Percentiles rank a stretch among this genome's conserved stretches.
These are phyloP conservation scores for Adansonia gregorii DNA, from an alignment of 441 rosid species.

Conservation along the genomic window DNA sequence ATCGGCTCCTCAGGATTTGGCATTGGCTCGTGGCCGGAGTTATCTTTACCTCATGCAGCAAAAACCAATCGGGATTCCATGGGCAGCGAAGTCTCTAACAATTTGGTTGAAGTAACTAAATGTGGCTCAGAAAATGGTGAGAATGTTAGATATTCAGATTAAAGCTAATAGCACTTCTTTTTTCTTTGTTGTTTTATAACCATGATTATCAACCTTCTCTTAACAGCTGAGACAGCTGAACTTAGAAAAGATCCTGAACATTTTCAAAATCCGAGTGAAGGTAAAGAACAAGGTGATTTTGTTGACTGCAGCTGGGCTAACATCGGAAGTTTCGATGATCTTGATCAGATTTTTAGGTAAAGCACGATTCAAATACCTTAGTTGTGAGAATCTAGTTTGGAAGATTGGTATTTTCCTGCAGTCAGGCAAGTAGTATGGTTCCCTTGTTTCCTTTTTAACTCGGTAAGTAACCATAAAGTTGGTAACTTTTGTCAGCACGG, in stretches of 20 bases:
- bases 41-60: slow-evolving; percentile 51
- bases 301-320: slow-evolving; percentile 88
- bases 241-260: slow-evolving; percentile 53
- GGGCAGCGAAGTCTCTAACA: slow-evolving; percentile 51
- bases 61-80: slow-evolving; percentile 53
- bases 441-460: slow-evolving; percentile 1
- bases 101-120: slow-evolving; percentile 51
- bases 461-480: slow-evolving; percentile 7
- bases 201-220: slow-evolving; percentile 34
- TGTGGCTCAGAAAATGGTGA: slow-evolving; percentile 52
- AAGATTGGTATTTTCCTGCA: slow-evolving; percentile 19
- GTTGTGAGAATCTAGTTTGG: not conserved
- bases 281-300: slow-evolving; percentile 76
- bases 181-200: not conserved
- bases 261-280: slow-evolving; percentile 58
- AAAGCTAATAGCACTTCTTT: not conserved
- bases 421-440: slow-evolving; percentile 11
- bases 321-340: slow-evolving; percentile 97
- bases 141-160: slow-evolving; percentile 31
- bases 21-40: slow-evolving; percentile 59
- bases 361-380: slow-evolving; percentile 30
- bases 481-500: not conserved
- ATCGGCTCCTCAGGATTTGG: slow-evolving; percentile 48
- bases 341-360: slow-evolving; percentile 94
- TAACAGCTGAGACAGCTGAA: slow-evolving; percentile 54